phyloP scores from a whole-genome alignment of 2,329 filamentous ascomycete species.

The Xylariaceae sp. region DNA sequence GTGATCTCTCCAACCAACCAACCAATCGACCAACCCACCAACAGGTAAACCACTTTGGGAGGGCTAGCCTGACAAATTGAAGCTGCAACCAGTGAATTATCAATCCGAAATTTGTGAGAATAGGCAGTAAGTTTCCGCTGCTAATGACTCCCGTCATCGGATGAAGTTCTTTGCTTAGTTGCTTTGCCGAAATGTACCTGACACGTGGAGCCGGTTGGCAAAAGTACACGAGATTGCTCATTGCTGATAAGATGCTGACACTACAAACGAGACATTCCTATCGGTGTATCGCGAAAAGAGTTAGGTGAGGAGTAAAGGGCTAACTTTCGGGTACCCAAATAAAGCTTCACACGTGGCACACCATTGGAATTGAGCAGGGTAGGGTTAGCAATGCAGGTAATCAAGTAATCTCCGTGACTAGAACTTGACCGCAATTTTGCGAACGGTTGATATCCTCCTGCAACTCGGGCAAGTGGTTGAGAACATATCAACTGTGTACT shows the following conservation, averaged over 20 bases:
- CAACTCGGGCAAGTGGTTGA: conserved; percentile 4
- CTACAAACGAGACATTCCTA: conserved; percentile 33
- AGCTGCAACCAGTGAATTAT: conserved; percentile 18
- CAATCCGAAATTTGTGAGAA: conserved; percentile 11
- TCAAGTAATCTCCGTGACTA: background rate
- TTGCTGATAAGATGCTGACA: conserved; percentile 20
- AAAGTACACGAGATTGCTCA: background rate
- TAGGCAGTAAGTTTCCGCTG: conserved; percentile 3
- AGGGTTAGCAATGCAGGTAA: conserved; percentile 8
- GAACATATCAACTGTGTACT: conserved; percentile 2
- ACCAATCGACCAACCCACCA: background rate
- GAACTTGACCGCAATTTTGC: conserved; percentile 3
- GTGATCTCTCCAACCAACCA: background rate
- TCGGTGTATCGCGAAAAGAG: conserved; percentile 42
- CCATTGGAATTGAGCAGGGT: conserved; percentile 1
- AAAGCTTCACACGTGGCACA: conserved; percentile 4
- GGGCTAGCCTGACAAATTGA: conserved; percentile 7
- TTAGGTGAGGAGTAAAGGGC: conserved; percentile 40
- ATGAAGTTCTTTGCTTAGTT: conserved; percentile 13
- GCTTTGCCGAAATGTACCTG: conserved; percentile 13
- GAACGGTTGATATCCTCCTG: conserved; percentile 1
- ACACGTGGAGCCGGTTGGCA: conserved; percentile 28
- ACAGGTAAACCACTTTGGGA: background rate
- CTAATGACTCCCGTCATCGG: conserved; percentile 9
- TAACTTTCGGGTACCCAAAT: conserved; percentile 1